Conservation (phyloP, 2,329 filamentous ascomycete genomes). For the Teratosphaeria gauchensis region DNA sequence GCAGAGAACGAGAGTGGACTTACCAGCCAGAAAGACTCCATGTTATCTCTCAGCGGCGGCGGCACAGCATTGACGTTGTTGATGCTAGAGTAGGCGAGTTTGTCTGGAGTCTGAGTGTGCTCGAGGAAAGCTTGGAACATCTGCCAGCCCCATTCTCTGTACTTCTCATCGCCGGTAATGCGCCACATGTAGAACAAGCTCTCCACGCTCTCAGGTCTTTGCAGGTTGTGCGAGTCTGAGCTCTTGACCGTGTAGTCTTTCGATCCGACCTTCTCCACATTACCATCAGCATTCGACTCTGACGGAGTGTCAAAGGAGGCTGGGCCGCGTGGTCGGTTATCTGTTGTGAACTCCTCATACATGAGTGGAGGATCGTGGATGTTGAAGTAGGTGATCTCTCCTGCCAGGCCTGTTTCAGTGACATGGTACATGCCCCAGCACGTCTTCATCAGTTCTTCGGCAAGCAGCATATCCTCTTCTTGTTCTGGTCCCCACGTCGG, state of each 20-base stretch:
- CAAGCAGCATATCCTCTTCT: slow-evolving; percentile 78
- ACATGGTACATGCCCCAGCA: slow-evolving; percentile 97
- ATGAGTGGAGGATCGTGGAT: slow-evolving; percentile 59
- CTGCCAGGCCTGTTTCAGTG: slow-evolving; percentile 82
- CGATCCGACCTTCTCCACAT: slow-evolving; percentile 41
- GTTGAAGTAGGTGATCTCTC: slow-evolving; percentile 88
- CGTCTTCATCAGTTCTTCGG: slow-evolving; percentile 85
- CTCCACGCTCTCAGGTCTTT: slow-evolving; percentile 94
- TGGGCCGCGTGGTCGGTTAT: slow-evolving; percentile 38
- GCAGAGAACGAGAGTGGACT: slow-evolving; percentile 26
- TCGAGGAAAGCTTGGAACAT: slow-evolving; percentile 92
- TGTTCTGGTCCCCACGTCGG: slow-evolving; percentile 64
- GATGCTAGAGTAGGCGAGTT: slow-evolving; percentile 74
- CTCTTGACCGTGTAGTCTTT: slow-evolving; percentile 69
- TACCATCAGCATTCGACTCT: neutral
- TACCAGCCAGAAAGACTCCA: slow-evolving; percentile 98
- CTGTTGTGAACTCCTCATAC: slow-evolving; percentile 43
- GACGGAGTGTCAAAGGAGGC: slow-evolving; percentile 39
- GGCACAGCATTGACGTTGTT: slow-evolving; percentile 64
- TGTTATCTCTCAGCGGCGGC: slow-evolving; percentile 67
- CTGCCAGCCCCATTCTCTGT: slow-evolving; percentile 95
- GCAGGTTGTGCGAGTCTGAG: slow-evolving; percentile 86
- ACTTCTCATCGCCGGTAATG: slow-evolving; percentile 80
- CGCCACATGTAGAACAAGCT: slow-evolving; percentile 97
- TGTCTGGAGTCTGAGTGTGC: slow-evolving; percentile 68